Percentiles rank a stretch among this genome's conserved stretches.
Evolutionary conservation across 176 grass and related monocot species (phyloP).

Genomic region (Triticum urartu): DNA sequence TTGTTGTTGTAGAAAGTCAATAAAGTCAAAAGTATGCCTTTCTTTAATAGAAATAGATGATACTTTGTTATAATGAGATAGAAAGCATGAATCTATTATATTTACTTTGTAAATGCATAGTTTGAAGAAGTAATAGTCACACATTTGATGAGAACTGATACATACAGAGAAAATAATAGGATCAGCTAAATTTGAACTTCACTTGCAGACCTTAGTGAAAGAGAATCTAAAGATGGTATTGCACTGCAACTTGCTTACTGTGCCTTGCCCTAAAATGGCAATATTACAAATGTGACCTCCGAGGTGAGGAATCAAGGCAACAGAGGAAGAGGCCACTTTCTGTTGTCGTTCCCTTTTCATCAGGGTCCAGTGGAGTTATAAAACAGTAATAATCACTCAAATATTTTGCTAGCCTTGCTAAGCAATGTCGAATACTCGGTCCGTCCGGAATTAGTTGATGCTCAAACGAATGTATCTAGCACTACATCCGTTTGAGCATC

Average conservation of each 20-base stretch:
- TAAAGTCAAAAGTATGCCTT: background rate
- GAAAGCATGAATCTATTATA: background rate
- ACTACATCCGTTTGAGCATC: no score
- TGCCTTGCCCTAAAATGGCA: background rate
- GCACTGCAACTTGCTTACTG: conserved; percentile 2
- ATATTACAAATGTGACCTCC: conserved; percentile 12
- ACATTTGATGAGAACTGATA: background rate
- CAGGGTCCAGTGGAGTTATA: conserved; percentile 9
- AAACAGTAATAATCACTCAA: background rate
- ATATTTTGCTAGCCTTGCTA: conserved; percentile 7
- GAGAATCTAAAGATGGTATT: background rate
- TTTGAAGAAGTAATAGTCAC: background rate
- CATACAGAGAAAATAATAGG: background rate
- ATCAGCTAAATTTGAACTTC: background rate
- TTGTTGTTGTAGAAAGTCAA: background rate
- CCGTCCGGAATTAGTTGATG: no score
- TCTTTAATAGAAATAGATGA: background rate
- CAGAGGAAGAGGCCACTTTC: background rate
- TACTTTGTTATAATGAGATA: background rate
- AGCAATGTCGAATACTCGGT: background rate
- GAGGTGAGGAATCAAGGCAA: conserved; percentile 1
- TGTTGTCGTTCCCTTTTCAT: background rate
- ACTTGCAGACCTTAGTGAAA: background rate
- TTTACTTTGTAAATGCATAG: background rate
- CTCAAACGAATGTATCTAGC: background rate